These are phyloP conservation scores for Aspergillus sp. DNA, from an alignment of 2,329 filamentous ascomycete genomes.

Conservation along the genomic window DNA sequence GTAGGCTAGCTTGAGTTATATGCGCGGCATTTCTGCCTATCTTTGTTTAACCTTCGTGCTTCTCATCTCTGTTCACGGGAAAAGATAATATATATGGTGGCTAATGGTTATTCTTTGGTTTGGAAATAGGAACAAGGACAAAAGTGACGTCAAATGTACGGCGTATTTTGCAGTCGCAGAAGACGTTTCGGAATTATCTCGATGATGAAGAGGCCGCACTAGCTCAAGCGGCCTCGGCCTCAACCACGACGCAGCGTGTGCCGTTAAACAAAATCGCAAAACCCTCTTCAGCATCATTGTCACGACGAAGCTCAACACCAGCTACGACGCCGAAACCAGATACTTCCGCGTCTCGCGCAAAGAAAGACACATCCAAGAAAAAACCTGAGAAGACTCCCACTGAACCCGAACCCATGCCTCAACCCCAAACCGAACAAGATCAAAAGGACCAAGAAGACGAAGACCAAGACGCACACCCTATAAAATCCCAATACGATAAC, in stretches of 20 bases:
- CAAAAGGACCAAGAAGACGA: slow-evolving; percentile 13
- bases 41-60: not conserved
- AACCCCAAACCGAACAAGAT: slow-evolving; percentile 3
- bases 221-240: slow-evolving; percentile 20
- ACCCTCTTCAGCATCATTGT: slow-evolving; percentile 11
- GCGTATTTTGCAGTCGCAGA: slow-evolving; percentile 49
- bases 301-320: slow-evolving; percentile 31
- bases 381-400: not conserved
- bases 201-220: slow-evolving; percentile 51
- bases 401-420: not conserved
- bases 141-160: slow-evolving; percentile 50
- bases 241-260: slow-evolving; percentile 17
- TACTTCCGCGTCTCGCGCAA: slow-evolving; percentile 7
- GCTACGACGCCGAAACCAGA: slow-evolving; percentile 18
- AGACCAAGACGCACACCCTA: slow-evolving; percentile 21
- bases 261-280: slow-evolving; percentile 22
- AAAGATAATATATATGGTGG: not conserved
- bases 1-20: not conserved
- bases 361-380: slow-evolving; percentile 7
- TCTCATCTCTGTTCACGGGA: too few species aligned
- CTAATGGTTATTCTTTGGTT: not conserved
- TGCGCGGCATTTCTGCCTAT: not conserved
- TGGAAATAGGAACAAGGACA: slow-evolving; percentile 31
- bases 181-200: slow-evolving; percentile 52
- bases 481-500: slow-evolving; percentile 40